phyloP scores from a whole-genome alignment of 202 grass and related monocot species.

The Panicum hallii region DNA sequence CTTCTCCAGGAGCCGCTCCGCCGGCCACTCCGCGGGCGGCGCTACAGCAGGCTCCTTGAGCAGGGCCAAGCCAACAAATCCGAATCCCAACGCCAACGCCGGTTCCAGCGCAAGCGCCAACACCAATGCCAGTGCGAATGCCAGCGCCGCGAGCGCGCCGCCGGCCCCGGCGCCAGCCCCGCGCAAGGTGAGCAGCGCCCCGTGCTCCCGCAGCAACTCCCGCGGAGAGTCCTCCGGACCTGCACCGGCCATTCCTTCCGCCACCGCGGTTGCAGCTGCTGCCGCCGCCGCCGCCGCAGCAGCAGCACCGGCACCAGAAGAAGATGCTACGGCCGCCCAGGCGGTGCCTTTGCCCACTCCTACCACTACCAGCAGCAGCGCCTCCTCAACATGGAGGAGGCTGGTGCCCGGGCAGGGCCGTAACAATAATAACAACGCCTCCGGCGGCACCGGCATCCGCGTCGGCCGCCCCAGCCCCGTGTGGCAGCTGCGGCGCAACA shows the following conservation, averaged over 20 bases:
- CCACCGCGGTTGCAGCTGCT: not conserved
- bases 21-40: slow-evolving; percentile 55
- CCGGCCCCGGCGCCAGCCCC: not conserved
- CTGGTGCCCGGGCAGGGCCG: slow-evolving; percentile 54
- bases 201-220: slow-evolving; percentile 96
- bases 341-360: slow-evolving; percentile 5
- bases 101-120: not conserved
- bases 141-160: not conserved
- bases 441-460: slow-evolving; percentile 59
- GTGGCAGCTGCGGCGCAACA: slow-evolving; percentile 82
- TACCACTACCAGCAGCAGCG: not conserved
- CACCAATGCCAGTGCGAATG: not conserved
- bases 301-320: not conserved
- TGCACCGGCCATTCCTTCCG: not conserved
- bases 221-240: slow-evolving; percentile 60
- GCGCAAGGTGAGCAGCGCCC: slow-evolving; percentile 84
- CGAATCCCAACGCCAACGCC: not conserved
- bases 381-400: slow-evolving; percentile 59
- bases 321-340: not conserved
- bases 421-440: not conserved
- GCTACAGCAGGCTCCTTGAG: not conserved
- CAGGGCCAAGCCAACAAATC: slow-evolving; percentile 38
- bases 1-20: slow-evolving; percentile 92
- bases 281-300: not conserved
- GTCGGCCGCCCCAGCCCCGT: slow-evolving; percentile 70